These are phyloP conservation scores for Verticillium tricorpus DNA, from an alignment of 2,329 filamentous ascomycete species.

Conservation along the genomic window DNA sequence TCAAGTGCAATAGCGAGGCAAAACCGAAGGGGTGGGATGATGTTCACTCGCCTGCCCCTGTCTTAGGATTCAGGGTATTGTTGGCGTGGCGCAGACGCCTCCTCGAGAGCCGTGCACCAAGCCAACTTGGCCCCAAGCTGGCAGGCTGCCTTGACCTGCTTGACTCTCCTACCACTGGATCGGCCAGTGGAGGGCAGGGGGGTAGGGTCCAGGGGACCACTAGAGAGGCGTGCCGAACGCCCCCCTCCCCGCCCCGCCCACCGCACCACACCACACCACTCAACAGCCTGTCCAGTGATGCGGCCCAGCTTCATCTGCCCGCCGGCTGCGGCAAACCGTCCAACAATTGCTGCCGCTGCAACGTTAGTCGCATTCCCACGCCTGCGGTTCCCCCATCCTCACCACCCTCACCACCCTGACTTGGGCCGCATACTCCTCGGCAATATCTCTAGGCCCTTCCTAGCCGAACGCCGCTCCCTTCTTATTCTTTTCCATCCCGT, in stretches of 20 bases:
- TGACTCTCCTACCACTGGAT: neutral
- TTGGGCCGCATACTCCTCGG: neutral
- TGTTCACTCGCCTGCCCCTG: neutral
- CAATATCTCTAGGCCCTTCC: neutral
- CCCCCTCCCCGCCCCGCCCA: no score
- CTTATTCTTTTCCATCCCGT: neutral
- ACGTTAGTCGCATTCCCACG: slow-evolving; percentile 3
- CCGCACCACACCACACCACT: neutral
- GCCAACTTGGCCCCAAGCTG: neutral
- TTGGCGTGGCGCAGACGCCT: neutral
- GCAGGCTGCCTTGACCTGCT: neutral
- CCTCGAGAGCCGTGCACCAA: neutral
- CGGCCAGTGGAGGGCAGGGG: neutral
- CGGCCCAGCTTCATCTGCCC: neutral
- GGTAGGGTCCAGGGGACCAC: neutral
- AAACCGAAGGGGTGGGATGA: neutral
- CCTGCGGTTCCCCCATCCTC: slow-evolving; percentile 9
- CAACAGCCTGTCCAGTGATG: neutral
- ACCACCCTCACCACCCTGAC: slow-evolving; percentile 3
- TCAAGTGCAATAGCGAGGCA: neutral
- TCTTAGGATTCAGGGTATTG: neutral
- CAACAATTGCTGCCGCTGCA: neutral
- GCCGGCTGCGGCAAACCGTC: neutral
- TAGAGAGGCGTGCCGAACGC: neutral
- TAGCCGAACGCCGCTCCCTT: neutral